These are phyloP conservation scores for Aegilops longissima DNA, from an alignment of 176 grass and related monocot genomes.

Conservation along the genomic window DNA sequence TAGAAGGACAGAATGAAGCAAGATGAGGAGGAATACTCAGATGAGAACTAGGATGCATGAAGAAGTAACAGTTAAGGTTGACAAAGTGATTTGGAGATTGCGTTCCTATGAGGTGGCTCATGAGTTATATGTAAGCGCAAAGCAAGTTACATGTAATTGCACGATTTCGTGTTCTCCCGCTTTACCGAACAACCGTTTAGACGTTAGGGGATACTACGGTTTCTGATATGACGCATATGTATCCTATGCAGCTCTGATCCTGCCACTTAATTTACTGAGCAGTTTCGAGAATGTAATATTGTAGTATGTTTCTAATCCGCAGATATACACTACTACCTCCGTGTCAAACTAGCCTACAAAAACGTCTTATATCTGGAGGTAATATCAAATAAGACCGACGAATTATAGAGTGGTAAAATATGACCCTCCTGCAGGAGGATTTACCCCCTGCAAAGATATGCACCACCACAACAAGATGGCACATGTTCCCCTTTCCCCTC, in stretches of 20 bases:
- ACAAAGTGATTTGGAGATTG: not conserved
- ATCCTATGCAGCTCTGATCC: too few species aligned
- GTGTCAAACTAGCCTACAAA: not conserved
- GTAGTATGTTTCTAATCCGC: not conserved
- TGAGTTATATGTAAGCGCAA: not conserved
- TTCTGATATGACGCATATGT: not conserved
- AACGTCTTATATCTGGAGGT: not conserved
- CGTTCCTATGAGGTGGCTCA: not conserved
- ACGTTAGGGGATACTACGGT: not conserved
- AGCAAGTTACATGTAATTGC: not conserved
- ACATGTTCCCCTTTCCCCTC: not conserved
- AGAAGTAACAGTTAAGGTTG: not conserved
- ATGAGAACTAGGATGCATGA: too few species aligned
- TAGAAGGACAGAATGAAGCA: not conserved
- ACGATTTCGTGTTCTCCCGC: not conserved
- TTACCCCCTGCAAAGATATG: not conserved
- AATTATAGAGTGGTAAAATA: not conserved
- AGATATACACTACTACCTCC: not conserved
- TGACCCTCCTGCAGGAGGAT: not conserved
- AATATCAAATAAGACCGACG: not conserved
- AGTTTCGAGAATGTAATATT: not conserved
- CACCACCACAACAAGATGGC: not conserved
- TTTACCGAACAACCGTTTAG: not conserved
- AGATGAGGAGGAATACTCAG: not conserved
- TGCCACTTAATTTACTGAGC: not conserved